Conservation (phyloP, 345 rosid species). For the Populus nigra region DNA sequence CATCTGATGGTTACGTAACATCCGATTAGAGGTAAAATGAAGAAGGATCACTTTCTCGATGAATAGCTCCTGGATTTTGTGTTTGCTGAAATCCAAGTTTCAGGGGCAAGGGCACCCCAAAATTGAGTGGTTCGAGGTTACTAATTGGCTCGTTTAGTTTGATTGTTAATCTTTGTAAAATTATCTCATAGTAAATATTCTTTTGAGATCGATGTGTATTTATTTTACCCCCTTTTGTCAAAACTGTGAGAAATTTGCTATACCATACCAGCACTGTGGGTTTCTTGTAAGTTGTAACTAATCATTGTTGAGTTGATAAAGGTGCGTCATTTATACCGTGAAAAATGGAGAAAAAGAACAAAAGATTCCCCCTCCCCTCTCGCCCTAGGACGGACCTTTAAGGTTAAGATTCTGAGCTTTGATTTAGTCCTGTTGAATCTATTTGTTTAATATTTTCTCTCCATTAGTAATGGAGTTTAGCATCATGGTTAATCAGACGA, state of each 20-base stretch:
- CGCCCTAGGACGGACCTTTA: background rate
- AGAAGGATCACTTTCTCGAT: constrained; percentile 10
- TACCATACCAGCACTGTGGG: background rate
- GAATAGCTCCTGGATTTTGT: constrained; percentile 20
- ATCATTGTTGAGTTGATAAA: constrained; percentile 7
- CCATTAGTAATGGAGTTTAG: too few species aligned
- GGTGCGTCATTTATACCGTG: constrained; percentile 5
- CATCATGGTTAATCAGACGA: too few species aligned
- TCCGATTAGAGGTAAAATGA: background rate
- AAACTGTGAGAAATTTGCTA: constrained; percentile 14
- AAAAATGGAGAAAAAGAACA: background rate
- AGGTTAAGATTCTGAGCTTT: background rate
- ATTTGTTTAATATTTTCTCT: too few species aligned
- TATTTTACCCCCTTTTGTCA: constrained; percentile 1
- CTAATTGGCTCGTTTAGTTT: constrained; percentile 26
- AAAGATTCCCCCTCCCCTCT: background rate
- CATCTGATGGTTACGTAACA: constrained; percentile 6
- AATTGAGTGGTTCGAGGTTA: constrained; percentile 32
- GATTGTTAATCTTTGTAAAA: constrained; percentile 36
- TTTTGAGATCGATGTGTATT: constrained; percentile 28
- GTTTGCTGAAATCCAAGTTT: constrained; percentile 17
- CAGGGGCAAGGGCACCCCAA: constrained; percentile 23
- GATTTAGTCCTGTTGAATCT: too few species aligned
- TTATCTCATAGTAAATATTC: constrained; percentile 38
- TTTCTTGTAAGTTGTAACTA: constrained; percentile 15